Evolutionary conservation across 345 rosid species (phyloP).

Genomic region (Dimocarpus longan): DNA sequence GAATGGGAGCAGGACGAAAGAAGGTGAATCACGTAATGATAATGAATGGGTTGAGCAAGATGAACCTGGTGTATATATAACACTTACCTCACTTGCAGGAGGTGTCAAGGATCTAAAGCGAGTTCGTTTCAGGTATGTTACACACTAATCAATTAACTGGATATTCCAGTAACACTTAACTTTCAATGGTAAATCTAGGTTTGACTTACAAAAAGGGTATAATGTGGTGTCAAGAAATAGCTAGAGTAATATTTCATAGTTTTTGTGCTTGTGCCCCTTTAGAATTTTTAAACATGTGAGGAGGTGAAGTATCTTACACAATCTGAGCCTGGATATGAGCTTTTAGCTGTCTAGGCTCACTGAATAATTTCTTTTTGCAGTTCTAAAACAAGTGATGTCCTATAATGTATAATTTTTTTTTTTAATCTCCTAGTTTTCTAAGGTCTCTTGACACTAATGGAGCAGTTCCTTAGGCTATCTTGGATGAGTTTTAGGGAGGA

Average conservation of each 20-base stretch:
- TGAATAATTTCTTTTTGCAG: neutral
- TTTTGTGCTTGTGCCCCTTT: neutral
- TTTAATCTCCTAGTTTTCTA: neutral
- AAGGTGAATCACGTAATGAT: slow-evolving; percentile 64
- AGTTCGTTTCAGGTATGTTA: slow-evolving; percentile 91
- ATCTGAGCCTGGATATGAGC: slow-evolving; percentile 4
- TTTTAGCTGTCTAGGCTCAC: neutral
- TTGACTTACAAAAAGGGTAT: neutral
- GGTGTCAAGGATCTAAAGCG: slow-evolving; percentile 95
- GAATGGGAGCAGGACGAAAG: slow-evolving; percentile 63
- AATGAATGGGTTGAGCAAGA: slow-evolving; percentile 97
- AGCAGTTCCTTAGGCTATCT: neutral
- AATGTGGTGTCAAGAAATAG: neutral
- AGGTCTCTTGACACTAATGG: neutral
- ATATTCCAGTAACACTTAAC: neutral
- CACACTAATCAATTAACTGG: neutral
- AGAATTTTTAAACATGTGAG: neutral
- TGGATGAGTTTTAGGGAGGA: neutral
- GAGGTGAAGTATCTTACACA: neutral
- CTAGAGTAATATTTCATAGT: neutral
- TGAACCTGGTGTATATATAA: slow-evolving; percentile 95
- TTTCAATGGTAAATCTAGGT: neutral
- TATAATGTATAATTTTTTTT: neutral
- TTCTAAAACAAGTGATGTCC: neutral
- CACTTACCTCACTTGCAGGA: slow-evolving; percentile 83